phyloP scores from a whole-genome alignment of 129 eudicot species.

The Artemisia argyi region DNA sequence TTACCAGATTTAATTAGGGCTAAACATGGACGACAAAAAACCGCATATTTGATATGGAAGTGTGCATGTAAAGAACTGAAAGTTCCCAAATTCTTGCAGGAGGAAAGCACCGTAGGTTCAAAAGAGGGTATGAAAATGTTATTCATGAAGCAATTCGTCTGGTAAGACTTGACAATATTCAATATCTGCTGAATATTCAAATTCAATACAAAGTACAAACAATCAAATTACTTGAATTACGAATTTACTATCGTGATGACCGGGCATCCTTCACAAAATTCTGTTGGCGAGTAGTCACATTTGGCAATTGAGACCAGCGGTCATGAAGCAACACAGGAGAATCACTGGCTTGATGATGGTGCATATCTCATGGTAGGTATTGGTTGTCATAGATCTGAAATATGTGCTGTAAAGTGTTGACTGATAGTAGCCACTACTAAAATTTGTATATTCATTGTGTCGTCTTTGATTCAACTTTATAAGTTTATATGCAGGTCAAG shows the following conservation, averaged over 20 bases:
- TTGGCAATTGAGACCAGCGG: conserved; percentile 99
- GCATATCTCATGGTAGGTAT: conserved; percentile 89
- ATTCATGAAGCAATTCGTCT: conserved; percentile 91
- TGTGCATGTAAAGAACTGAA: background rate
- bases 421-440: no score
- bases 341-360: conserved; percentile 99
- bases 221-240: background rate
- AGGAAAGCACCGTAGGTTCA: conserved; percentile 92
- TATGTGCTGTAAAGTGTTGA: no score
- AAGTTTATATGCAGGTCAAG: conserved; percentile 61
- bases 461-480: conserved; percentile 10
- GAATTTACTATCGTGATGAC: conserved; percentile 15
- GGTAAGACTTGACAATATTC: conserved; percentile 40
- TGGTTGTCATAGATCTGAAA: background rate
- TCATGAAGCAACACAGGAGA: conserved; percentile 98
- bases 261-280: conserved; percentile 45
- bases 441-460: conserved; percentile 1
- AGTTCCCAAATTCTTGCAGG: conserved; percentile 45
- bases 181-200: background rate
- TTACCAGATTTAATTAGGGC: no score
- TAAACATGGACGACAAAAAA: no score
- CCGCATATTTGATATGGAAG: background rate
- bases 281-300: conserved; percentile 89
- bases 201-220: no score
- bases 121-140: conserved; percentile 94